Percentiles rank a stretch among this genome's conserved stretches.
These are phyloP conservation scores for Jackrogersella minutella DNA, from an alignment of 495 filamentous ascomycete species.

Conservation along the genomic window DNA sequence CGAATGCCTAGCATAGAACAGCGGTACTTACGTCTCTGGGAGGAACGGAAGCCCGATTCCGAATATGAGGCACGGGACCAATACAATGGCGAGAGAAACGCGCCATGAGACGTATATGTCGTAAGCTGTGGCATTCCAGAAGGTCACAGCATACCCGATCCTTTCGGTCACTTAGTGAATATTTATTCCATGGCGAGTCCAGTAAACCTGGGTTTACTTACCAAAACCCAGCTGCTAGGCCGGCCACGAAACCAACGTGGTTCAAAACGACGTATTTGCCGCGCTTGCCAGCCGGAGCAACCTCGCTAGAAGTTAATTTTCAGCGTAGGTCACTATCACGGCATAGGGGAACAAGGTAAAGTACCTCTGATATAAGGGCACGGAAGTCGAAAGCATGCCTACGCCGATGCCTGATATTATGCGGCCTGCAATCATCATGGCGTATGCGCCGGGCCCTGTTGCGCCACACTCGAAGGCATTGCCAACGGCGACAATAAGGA, in stretches of 20 bases:
- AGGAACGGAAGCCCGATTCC: slow-evolving; percentile 56
- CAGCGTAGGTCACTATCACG: neutral
- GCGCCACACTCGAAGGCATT: slow-evolving; percentile 56
- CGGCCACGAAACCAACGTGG: slow-evolving; percentile 63
- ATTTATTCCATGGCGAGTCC: neutral
- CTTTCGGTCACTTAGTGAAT: slow-evolving; percentile 28
- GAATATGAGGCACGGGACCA: slow-evolving; percentile 57
- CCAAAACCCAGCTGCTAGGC: slow-evolving; percentile 63
- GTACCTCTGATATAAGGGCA: slow-evolving; percentile 66
- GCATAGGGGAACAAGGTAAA: neutral
- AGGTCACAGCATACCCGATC: slow-evolving; percentile 56
- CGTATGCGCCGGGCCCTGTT: slow-evolving; percentile 50
- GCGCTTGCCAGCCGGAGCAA: slow-evolving; percentile 59
- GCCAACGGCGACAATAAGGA: slow-evolving; percentile 55
- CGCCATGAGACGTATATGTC: slow-evolving; percentile 53
- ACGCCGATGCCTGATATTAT: slow-evolving; percentile 61
- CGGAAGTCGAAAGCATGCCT: slow-evolving; percentile 62
- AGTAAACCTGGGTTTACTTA: slow-evolving; percentile 30
- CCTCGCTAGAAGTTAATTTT: slow-evolving; percentile 51
- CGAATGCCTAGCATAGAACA: neutral
- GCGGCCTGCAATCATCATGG: slow-evolving; percentile 62
- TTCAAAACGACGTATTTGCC: slow-evolving; percentile 65
- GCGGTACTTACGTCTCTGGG: slow-evolving; percentile 55
- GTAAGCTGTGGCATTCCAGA: slow-evolving; percentile 47
- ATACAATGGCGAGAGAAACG: slow-evolving; percentile 53